phyloP scores from a whole-genome alignment of 169 alveolate genomes.

The Cryptosporidium muris region DNA sequence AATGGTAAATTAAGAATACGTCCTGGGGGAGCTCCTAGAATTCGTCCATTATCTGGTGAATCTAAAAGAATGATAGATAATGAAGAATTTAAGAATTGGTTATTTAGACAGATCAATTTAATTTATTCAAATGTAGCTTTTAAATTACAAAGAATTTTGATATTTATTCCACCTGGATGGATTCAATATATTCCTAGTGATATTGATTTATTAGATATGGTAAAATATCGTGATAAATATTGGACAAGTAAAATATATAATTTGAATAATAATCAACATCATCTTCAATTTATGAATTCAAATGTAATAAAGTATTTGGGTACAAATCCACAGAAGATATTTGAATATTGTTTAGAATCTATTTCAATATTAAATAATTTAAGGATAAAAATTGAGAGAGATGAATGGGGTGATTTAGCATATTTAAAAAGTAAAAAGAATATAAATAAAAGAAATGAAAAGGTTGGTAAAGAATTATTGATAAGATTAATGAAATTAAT shows the following conservation, averaged over 20 bases:
- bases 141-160: constrained; percentile 42
- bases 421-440: constrained; percentile 8
- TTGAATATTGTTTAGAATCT: constrained; percentile 32
- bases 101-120: constrained; percentile 37
- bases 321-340: constrained; percentile 27
- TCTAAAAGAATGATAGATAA: constrained; percentile 19
- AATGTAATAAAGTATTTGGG: constrained; percentile 13
- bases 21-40: constrained; percentile 72
- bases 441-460: neutral
- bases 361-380: constrained; percentile 32
- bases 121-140: constrained; percentile 55
- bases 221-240: constrained; percentile 10
- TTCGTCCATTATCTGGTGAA: neutral
- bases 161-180: constrained; percentile 69
- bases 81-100: constrained; percentile 33
- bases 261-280: neutral
- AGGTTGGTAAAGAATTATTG: constrained; percentile 9
- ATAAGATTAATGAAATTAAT: constrained; percentile 24
- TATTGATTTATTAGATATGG: constrained; percentile 45
- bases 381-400: constrained; percentile 9
- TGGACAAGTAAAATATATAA: constrained; percentile 10
- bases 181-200: constrained; percentile 63
- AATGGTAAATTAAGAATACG: constrained; percentile 54
- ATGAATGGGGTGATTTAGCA: constrained; percentile 43
- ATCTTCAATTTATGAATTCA: neutral